A percentile compares a stretch with the other conserved stretches of the same genome.
These are phyloP conservation scores for Backusella parvicylindrica DNA, from an alignment of 192 early-diverging fungal genomes.

Conservation along the genomic window DNA sequence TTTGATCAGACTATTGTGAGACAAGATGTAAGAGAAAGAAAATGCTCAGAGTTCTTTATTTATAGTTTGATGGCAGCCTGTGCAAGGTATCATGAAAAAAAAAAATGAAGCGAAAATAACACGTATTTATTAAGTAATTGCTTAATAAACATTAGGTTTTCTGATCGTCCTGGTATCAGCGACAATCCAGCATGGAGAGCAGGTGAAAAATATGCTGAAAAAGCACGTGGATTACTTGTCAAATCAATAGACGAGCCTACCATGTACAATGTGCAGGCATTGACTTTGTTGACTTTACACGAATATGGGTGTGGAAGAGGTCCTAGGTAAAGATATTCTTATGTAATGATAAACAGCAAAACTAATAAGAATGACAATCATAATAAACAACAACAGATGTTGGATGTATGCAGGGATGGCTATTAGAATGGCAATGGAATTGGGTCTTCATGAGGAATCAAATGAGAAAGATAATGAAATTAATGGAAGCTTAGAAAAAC, in stretches of 20 bases:
- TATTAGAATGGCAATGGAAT: constrained; percentile 45
- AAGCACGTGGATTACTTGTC: constrained; percentile 37
- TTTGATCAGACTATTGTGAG: constrained; percentile 47
- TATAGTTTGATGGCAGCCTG: constrained; percentile 41
- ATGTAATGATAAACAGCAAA: neutral
- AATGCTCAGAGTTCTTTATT: constrained; percentile 43
- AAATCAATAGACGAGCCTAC: constrained; percentile 44
- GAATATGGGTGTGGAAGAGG: constrained; percentile 49
- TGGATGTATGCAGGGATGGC: constrained; percentile 56
- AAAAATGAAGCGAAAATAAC: neutral
- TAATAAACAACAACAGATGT: constrained; percentile 16
- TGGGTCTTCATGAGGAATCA: constrained; percentile 49
- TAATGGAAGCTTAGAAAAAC: constrained; percentile 23
- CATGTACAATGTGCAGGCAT: constrained; percentile 47
- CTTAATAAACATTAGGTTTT: constrained; percentile 34
- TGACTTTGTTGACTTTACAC: constrained; percentile 44
- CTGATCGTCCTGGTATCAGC: constrained; percentile 40
- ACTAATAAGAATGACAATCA: neutral
- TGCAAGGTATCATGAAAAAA: constrained; percentile 42
- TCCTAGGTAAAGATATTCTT: constrained; percentile 22
- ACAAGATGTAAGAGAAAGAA: constrained; percentile 38
- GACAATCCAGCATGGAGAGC: constrained; percentile 45
- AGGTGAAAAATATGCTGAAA: constrained; percentile 52
- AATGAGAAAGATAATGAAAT: neutral
- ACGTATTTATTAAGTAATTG: too few species aligned